Conservation (phyloP, 768 basidiomycete species). For the Mycena haematopus region DNA sequence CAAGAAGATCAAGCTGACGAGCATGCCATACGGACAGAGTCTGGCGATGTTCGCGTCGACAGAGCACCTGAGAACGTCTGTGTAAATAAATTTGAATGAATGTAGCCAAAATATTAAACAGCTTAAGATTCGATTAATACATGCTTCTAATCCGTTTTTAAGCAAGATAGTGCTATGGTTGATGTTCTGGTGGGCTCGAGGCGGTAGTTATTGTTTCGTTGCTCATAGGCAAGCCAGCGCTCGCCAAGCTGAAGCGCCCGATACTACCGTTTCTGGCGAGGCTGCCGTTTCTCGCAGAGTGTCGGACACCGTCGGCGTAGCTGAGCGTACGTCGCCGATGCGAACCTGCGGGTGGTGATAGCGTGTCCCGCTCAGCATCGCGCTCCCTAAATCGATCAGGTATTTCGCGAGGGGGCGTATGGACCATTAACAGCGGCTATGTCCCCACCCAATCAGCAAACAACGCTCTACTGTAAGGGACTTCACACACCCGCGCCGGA, state of each 20-base stretch:
- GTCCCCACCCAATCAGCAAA: constrained; percentile 5
- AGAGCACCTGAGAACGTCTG: constrained; percentile 50
- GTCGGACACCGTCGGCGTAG: constrained; percentile 44
- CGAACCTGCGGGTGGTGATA: constrained; percentile 31
- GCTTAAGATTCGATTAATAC: constrained; percentile 23
- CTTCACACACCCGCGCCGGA: constrained; percentile 65
- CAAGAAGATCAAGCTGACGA: constrained; percentile 57
- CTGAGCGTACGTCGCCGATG: constrained; percentile 48
- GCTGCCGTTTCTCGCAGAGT: constrained; percentile 13
- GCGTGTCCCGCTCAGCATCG: constrained; percentile 36
- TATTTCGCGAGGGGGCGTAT: constrained; percentile 65
- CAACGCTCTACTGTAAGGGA: neutral
- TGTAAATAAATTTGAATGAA: constrained; percentile 34
- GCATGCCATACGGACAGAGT: constrained; percentile 65
- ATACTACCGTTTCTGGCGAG: constrained; percentile 15
- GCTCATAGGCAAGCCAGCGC: constrained; percentile 13
- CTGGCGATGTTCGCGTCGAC: constrained; percentile 56
- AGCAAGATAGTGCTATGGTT: constrained; percentile 11
- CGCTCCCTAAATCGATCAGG: constrained; percentile 41
- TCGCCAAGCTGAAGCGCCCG: constrained; percentile 21
- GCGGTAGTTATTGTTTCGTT: constrained; percentile 12
- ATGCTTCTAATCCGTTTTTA: constrained; percentile 12
- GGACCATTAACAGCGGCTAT: constrained; percentile 70
- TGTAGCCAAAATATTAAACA: constrained; percentile 11
- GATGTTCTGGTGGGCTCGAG: constrained; percentile 18